phyloP scores from a whole-genome alignment of 2,329 filamentous ascomycete species.

The Colletotrichum neosansevieriae region DNA sequence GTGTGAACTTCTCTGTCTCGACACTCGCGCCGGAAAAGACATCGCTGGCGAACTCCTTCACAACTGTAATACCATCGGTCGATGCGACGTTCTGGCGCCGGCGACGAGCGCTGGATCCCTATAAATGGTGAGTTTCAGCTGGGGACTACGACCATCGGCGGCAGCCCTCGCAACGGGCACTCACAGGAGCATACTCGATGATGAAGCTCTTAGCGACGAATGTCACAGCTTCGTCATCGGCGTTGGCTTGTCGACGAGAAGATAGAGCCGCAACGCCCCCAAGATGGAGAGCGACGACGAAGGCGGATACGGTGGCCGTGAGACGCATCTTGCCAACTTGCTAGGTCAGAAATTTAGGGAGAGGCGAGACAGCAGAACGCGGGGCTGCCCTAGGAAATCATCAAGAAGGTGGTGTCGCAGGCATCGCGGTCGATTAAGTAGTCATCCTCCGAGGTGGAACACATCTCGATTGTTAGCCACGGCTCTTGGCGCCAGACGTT shows the following conservation, averaged over 20 bases:
- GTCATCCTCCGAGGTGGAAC: not conserved
- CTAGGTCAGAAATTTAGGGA: conserved; percentile 8
- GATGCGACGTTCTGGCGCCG: conserved; percentile 42
- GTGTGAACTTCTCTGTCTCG: conserved; percentile 45
- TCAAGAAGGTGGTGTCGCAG: not conserved
- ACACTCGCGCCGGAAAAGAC: conserved; percentile 48
- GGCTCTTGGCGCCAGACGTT: not conserved
- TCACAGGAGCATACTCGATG: conserved; percentile 42
- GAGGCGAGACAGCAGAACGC: conserved; percentile 18
- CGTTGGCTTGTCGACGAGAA: conserved; percentile 18
- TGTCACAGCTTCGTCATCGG: not conserved
- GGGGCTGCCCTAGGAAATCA: conserved; percentile 19
- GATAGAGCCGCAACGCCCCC: conserved; percentile 25
- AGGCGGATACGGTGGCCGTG: conserved; percentile 36
- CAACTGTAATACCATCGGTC: conserved; percentile 41
- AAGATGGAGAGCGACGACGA: conserved; percentile 34
- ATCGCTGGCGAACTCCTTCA: conserved; percentile 45
- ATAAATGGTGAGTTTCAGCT: conserved; percentile 7
- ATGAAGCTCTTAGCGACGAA: conserved; percentile 43
- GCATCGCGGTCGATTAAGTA: conserved; percentile 23
- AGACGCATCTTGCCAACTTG: conserved; percentile 36
- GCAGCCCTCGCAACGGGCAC: conserved; percentile 35
- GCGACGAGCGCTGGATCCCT: conserved; percentile 32
- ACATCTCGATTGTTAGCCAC: no score
- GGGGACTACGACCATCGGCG: conserved; percentile 27